Base-by-base conservation (phyloP, 345 rosid genomes). In the Alliaria petiolata region DNA sequence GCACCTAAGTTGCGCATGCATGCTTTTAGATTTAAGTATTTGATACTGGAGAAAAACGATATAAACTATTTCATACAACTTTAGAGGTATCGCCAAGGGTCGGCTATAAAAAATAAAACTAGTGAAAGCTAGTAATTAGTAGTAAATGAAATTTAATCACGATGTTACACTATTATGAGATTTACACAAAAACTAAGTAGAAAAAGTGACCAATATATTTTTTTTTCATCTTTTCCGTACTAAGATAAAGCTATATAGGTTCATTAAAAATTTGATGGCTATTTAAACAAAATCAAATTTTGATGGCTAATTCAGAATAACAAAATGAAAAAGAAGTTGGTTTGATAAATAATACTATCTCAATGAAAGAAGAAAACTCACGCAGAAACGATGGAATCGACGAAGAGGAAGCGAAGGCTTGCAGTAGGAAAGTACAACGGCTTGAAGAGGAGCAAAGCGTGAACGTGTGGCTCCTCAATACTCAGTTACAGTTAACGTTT, bases 401-500 rank as follows among this genome's bases (percentile, higher is more conserved):
- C 76, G 70, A 57, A 73, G 76, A 69, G 83, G 83, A 62, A 79
- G 85, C 20, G 85, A 81, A 45, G 90, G 86, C 68, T 82, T 81
- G 82, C 82, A 79, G 82, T 75, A 74, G 69, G 81, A 63, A 38
- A 65, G n/a, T 67, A 77, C 77, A 53, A 81, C 78, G 30, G 93
- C 87, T 83, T 80, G 71, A n/a, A n/a, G 83, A 50, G 11, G 46
- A 36, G 55, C 51, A 14, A 33, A 44, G 13, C 49, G 65, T 14
- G 65, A 57, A 58, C 44, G 49, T 47, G 74, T 64, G 69, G 44
- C 20, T 62, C 26, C 5, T 14, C 31, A n/a, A n/a, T n/a, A 55
- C 62, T 57, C 16, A 57, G 3, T 35, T 35, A 35, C 3, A 17
- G n/a, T n/a, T 51, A 17, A 10, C 34, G 0, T 26, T 54, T 8